Evolutionary conservation across 257 asterid species (phyloP).

Genomic region (Lavandula angustifolia): DNA sequence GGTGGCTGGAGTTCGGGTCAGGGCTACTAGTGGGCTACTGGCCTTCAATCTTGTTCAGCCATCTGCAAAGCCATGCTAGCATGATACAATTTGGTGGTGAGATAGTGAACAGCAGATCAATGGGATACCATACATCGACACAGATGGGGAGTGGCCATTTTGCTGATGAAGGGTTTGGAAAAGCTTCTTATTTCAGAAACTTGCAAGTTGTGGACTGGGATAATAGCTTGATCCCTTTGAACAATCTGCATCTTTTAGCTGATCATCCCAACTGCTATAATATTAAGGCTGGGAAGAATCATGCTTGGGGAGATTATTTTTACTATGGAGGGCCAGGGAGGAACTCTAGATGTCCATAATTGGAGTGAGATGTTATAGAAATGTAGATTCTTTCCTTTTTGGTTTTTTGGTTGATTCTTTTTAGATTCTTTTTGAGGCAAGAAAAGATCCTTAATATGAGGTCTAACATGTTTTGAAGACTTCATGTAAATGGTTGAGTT

Average conservation of each 20-base stretch:
- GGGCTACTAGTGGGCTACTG: constrained; percentile 87
- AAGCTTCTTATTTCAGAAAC: constrained; percentile 82
- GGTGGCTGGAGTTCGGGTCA: constrained; percentile 92
- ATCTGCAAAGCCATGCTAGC: constrained; percentile 70
- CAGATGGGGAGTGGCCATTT: constrained; percentile 97
- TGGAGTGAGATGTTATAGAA: constrained; percentile 7
- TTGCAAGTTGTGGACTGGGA: constrained; percentile 94
- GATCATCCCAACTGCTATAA: constrained; percentile 86
- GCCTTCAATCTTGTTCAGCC: constrained; percentile 79
- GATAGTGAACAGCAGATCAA: constrained; percentile 70
- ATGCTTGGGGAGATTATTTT: constrained; percentile 89
- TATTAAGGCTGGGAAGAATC: constrained; percentile 74
- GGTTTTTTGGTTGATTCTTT: constrained; percentile 35
- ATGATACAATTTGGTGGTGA: constrained; percentile 96
- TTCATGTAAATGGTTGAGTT: constrained; percentile 51
- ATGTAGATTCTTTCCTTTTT: constrained; percentile 33
- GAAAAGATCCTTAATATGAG: constrained; percentile 19
- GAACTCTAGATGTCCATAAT: constrained; percentile 64
- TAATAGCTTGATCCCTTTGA: constrained; percentile 67
- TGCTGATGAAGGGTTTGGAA: constrained; percentile 80
- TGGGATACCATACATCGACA: constrained; percentile 77
- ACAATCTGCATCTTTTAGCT: constrained; percentile 78
- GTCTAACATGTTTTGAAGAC: constrained; percentile 33
- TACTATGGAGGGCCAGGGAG: constrained; percentile 97
- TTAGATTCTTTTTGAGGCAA: constrained; percentile 43